Percentiles rank a stretch among this genome's conserved stretches.
phyloP scores from a whole-genome alignment of 805 yeast genomes.

The Sungouiozyma ichnusensis region DNA sequence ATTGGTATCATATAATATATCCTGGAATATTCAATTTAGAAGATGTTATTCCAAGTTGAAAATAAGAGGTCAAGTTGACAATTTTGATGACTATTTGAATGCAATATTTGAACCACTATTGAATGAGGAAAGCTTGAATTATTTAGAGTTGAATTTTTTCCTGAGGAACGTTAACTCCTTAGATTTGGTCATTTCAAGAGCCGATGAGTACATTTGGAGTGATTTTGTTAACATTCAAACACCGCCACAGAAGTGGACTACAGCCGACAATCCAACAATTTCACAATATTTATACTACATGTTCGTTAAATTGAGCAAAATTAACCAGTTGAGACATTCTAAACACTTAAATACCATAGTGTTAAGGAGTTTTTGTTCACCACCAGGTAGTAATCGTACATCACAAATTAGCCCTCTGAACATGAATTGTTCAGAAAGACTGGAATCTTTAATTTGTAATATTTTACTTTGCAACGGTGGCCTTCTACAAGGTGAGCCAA shows the following conservation, averaged over 20 bases:
- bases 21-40: slow-evolving; percentile 31
- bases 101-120: slow-evolving; percentile 29
- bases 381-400: slow-evolving; percentile 13
- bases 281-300: slow-evolving; percentile 32
- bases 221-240: slow-evolving; percentile 12
- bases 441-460: slow-evolving; percentile 23
- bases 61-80: slow-evolving; percentile 11
- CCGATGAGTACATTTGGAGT: slow-evolving; percentile 21
- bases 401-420: slow-evolving; percentile 19
- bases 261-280: slow-evolving; percentile 31
- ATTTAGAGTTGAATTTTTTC: slow-evolving; percentile 19
- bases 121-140: slow-evolving; percentile 13
- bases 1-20: slow-evolving; percentile 31
- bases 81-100: slow-evolving; percentile 28
- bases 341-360: slow-evolving; percentile 13
- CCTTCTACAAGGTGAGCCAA: slow-evolving; percentile 20
- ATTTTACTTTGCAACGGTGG: slow-evolving; percentile 24
- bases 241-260: slow-evolving; percentile 24
- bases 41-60: slow-evolving; percentile 25
- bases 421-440: slow-evolving; percentile 18
- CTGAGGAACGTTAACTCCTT: slow-evolving; percentile 27
- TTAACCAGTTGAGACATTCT: slow-evolving; percentile 11
- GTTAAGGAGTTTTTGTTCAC: slow-evolving; percentile 19
- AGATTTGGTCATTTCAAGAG: slow-evolving; percentile 23
- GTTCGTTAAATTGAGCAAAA: slow-evolving; percentile 15